Evolutionary conservation across 768 basidiomycete genomes (phyloP), one percentile per base, ranked within the genome.

Genomic region (Boletus patriciae): DNA sequence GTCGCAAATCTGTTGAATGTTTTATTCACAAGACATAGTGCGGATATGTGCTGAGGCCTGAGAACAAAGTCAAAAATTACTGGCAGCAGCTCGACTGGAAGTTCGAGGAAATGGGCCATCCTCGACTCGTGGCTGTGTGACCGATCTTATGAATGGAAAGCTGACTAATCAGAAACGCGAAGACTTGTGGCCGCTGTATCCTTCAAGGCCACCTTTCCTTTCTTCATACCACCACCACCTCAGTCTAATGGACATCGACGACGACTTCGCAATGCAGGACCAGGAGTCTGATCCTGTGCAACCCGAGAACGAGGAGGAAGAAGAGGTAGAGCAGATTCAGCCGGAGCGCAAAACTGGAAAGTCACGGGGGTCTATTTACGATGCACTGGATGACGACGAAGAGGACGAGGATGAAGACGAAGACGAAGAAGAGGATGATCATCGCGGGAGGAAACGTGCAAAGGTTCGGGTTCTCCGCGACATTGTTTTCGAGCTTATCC

Each of bases 11-110:
- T 43, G 58, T 82, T 71, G 62, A 91, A 89, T 0, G 71, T 53
- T 46, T 75, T 79, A 68, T 79, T 84, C 21, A 91, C 86, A 6
- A 84, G 78, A 64, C 83, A 87, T 7, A 78, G 62, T 0, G 64
- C 54, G 7, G 77, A 77, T 23, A 89, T 69, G 65, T 88, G 78
- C 25, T 77, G 77, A 1, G 85, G 77, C 36, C 78, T 82, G 6
- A 76, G 46, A 15, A 91, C 51, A 52, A 80, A 76, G 12, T 66
- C 70, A 45, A 90, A 60, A 21, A 92, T 78, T 16, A 76, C 62
- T 3, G 86, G 81, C 1, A 90, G 66, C 19, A 92, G 68, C 46
- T 91, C 90, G 19, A 84, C 60, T 11, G 90, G 90, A 3, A 92
- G 76, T 59, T 87, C 82, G 29, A 73, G 52, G 60, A 87, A 83